Conservation (phyloP, 805 yeast species). For the Saccharomyces eubayanus region DNA sequence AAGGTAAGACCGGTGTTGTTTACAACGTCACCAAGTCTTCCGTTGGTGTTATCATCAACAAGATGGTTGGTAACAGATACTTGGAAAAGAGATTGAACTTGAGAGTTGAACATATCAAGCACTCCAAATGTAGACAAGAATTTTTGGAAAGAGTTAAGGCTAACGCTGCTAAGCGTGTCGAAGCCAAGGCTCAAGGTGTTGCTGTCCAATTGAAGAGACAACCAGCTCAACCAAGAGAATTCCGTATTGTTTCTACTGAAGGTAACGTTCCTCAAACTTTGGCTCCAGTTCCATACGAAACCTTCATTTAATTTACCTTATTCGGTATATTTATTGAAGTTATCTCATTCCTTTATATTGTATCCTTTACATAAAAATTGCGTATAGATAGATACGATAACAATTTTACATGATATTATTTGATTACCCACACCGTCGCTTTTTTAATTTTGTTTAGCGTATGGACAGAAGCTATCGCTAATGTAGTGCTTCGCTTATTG, state of each 20-base stretch:
- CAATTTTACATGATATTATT: neutral
- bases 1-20: conserved; percentile 99
- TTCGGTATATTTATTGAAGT: neutral
- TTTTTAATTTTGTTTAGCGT: no score
- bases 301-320: conserved; percentile 71
- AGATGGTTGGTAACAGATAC: conserved; percentile 98
- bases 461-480: neutral
- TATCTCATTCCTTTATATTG: neutral
- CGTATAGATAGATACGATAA: neutral
- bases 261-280: conserved; percentile 89
- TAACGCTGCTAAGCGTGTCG: conserved; percentile 87
- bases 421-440: neutral
- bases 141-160: conserved; percentile 96
- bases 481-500: neutral
- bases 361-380: neutral
- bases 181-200: conserved; percentile 92
- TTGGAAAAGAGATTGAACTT: conserved; percentile 96
- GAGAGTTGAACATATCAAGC: conserved; percentile 98
- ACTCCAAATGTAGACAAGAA: conserved; percentile 99
- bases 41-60: conserved; percentile 97
- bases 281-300: conserved; percentile 99
- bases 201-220: conserved; percentile 92
- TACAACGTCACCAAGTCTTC: conserved; percentile 98
- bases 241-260: conserved; percentile 74
- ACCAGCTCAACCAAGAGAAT: conserved; percentile 95